phyloP scores from a whole-genome alignment of 768 basidiomycete species.

The Rhodotorula diobovata region DNA sequence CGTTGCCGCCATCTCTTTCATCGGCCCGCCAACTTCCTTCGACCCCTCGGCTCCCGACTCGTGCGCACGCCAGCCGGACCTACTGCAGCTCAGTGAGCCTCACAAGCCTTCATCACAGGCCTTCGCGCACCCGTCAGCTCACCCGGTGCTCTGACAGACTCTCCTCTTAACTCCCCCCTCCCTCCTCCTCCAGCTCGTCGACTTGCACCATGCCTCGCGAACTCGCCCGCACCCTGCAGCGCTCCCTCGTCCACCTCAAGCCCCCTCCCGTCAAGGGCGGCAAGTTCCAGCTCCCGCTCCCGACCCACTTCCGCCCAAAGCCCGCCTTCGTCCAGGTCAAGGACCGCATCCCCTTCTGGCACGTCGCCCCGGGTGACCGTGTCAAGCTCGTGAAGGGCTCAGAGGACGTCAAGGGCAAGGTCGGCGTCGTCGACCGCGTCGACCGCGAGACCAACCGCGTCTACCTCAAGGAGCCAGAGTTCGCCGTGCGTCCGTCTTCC shows the following conservation, averaged over 20 bases:
- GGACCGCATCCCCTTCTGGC: constrained; percentile 43
- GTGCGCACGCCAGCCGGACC: not conserved
- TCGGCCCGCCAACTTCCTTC: constrained; percentile 39
- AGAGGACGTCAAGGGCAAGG: constrained; percentile 30
- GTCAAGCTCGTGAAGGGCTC: constrained; percentile 38
- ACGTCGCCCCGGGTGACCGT: constrained; percentile 38
- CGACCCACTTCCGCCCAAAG: constrained; percentile 32
- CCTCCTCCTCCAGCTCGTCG: not conserved
- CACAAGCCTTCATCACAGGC: not conserved
- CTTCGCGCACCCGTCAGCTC: too few relatives aligned
- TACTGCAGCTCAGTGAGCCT: not conserved
- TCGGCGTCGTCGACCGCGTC: constrained; percentile 35
- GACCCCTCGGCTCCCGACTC: not conserved
- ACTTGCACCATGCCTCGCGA: constrained; percentile 11
- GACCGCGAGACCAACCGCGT: constrained; percentile 39
- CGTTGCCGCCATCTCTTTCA: constrained; percentile 8
- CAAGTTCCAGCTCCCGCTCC: constrained; percentile 37
- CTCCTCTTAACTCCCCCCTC: not conserved
- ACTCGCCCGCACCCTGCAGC: constrained; percentile 30
- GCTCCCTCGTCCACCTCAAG: constrained; percentile 30
- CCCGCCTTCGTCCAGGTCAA: constrained; percentile 40
- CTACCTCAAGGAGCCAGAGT: constrained; percentile 35
- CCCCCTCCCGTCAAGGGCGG: constrained; percentile 31
- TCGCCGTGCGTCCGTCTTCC: constrained; percentile 18
- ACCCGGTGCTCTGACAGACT: not conserved